phyloP scores from a whole-genome alignment of 176 grass and related monocot genomes.

The Saccharum spontaneum region DNA sequence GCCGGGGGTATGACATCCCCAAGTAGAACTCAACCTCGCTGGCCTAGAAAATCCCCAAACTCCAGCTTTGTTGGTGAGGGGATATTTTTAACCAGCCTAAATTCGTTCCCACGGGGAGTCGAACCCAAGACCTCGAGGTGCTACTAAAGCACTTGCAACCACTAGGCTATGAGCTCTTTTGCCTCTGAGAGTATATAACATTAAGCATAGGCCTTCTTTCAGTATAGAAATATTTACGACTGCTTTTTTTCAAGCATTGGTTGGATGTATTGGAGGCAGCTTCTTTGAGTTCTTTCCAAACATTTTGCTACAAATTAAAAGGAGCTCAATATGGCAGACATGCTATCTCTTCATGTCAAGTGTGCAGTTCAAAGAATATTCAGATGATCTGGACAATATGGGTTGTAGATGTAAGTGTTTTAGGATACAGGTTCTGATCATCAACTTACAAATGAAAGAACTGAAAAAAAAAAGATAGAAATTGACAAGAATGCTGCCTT shows the following conservation, averaged over 20 bases:
- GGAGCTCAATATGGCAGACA: neutral
- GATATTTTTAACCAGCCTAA: neutral
- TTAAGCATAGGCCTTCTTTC: constrained; percentile 11
- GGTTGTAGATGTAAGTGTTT: neutral
- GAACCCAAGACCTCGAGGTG: neutral
- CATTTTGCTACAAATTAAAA: neutral
- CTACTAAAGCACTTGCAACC: neutral
- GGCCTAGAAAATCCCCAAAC: neutral
- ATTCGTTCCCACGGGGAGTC: neutral
- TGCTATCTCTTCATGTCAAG: neutral
- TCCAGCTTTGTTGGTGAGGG: neutral
- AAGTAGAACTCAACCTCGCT: neutral
- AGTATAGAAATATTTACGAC: neutral
- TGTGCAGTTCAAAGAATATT: neutral
- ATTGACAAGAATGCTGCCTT: neutral
- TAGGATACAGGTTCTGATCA: constrained; percentile 5
- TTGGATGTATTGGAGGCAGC: neutral
- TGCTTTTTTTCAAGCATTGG: neutral
- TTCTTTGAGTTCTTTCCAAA: neutral
- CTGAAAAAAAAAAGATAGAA: neutral
- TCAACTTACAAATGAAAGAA: neutral
- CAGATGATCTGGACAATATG: neutral
- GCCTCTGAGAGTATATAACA: constrained; percentile 4
- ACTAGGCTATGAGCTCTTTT: neutral
- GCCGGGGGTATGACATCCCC: neutral